phyloP scores from a whole-genome alignment of 2,329 filamentous ascomycete genomes.

The Botrytis pseudocinerea region DNA sequence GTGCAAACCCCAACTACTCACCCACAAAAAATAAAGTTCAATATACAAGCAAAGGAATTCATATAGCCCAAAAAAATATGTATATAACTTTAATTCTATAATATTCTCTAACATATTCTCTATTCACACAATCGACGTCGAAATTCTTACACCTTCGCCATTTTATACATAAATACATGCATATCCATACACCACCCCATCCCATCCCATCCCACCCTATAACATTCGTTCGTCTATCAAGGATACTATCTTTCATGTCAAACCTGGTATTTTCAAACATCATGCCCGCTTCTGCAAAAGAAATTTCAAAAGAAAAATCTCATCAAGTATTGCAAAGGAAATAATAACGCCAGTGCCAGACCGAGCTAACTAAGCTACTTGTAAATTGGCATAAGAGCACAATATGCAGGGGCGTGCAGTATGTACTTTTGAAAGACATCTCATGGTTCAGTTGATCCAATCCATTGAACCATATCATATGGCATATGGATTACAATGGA shows the following conservation, averaged over 20 bases:
- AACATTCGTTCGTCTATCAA: neutral
- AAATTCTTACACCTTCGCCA: neutral
- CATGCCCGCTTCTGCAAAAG: neutral
- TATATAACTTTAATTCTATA: neutral
- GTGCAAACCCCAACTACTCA: neutral
- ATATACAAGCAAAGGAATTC: neutral
- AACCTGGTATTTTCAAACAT: neutral
- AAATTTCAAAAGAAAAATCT: neutral
- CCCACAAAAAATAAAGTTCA: neutral
- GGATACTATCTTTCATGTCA: neutral
- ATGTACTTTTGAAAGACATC: slow-evolving; percentile 7
- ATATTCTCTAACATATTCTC: neutral
- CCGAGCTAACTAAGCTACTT: slow-evolving; percentile 1
- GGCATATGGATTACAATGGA: slow-evolving; percentile 5
- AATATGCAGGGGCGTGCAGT: slow-evolving; percentile 1
- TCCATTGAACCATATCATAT: neutral
- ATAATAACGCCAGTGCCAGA: neutral
- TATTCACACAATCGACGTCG: neutral
- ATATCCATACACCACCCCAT: neutral
- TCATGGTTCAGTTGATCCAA: slow-evolving; percentile 13
- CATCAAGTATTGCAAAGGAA: slow-evolving; percentile 3
- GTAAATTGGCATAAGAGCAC: neutral
- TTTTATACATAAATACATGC: neutral
- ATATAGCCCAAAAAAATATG: neutral
- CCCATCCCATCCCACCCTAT: neutral